Base-by-base conservation (phyloP, 208 protist species). In the Trypanosomatidae sp. region DNA sequence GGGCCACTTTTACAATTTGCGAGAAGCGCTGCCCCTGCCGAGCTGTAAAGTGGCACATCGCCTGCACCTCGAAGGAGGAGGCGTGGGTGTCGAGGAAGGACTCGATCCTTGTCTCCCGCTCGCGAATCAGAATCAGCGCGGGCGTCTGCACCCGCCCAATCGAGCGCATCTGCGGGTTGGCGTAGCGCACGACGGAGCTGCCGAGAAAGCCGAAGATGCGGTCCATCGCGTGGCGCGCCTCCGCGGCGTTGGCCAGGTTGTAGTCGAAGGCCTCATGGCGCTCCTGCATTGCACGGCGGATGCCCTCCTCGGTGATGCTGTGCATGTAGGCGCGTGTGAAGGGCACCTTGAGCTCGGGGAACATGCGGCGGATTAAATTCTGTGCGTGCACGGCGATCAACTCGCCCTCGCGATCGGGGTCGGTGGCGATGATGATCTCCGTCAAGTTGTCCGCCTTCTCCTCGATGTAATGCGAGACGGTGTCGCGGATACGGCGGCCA, bases 291-390 rank as follows among this genome's bases (percentile, higher is more conserved):
- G 91, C 93, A 33, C 80, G 78, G 28, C 74, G 82, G 56, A 97
- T 92, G 59, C 90, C 91, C 19, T 95, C 90, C 47, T 85, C 85
- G 4, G 93, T 97, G 73, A 97, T 95, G 76, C 91, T 95, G 82
- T 97, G 91, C 75, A 97, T 93, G 80, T 97, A 97, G 3, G 93
- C 93, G 22, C 93, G 88, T 22, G 93, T 93, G 74, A 91, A 97
- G n/a, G 90, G 90, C 50, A 93, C 82, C 25, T 81, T 82, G 4
- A 94, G 69, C 30, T 94, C 83, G 33, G 91, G 91, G 66, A 94
- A 95, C 82, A 95, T 83, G 43, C 84, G 77, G 0, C 84, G 79
- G 44, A 96, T 83, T 17, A 94, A 72, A 52, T 92, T 87, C 43
- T 91, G 79, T n/a, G 86, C 87, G 82, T 97, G 93, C 53, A 95